These are phyloP conservation scores for Pleurotus ostreatus DNA, from an alignment of 768 basidiomycete species.

Conservation along the genomic window DNA sequence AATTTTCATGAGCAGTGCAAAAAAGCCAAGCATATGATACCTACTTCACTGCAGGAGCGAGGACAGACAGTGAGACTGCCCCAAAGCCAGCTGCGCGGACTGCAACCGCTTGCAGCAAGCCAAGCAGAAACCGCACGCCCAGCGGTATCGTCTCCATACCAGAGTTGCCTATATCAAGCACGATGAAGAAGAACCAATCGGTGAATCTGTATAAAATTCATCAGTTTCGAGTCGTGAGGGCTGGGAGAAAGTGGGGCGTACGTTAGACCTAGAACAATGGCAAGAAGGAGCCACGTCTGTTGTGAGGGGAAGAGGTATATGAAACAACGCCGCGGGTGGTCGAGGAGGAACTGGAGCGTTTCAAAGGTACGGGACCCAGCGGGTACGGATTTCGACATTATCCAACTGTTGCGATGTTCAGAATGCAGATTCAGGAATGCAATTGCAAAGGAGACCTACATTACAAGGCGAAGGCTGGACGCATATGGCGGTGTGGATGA, in stretches of 20 bases:
- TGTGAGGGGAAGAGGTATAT: constrained; percentile 89
- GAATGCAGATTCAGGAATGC: background rate
- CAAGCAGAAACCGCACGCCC: constrained; percentile 66
- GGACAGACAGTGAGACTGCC: constrained; percentile 63
- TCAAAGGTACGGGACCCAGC: constrained; percentile 59
- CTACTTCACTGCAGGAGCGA: constrained; percentile 89
- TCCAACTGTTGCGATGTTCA: constrained; percentile 55
- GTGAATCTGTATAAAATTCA: constrained; percentile 43
- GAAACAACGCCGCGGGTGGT: constrained; percentile 92
- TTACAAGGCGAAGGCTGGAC: constrained; percentile 70
- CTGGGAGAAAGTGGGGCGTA: constrained; percentile 29
- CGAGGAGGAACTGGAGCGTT: constrained; percentile 86
- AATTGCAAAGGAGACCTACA: constrained; percentile 51
- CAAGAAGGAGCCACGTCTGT: constrained; percentile 88
- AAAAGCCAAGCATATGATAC: constrained; percentile 17
- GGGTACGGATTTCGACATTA: constrained; percentile 57
- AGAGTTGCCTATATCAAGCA: constrained; percentile 81
- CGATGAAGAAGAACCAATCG: constrained; percentile 89
- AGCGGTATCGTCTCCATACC: constrained; percentile 65
- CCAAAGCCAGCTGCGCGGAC: constrained; percentile 88
- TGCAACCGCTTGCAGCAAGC: constrained; percentile 73
- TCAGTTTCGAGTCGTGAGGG: background rate
- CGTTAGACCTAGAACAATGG: constrained; percentile 67
- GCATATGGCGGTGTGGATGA: background rate
- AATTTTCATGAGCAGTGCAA: background rate